Percentiles rank a stretch among this genome's conserved stretches.
phyloP scores from a whole-genome alignment of 345 rosid genomes.

The Eucalyptus albens region DNA sequence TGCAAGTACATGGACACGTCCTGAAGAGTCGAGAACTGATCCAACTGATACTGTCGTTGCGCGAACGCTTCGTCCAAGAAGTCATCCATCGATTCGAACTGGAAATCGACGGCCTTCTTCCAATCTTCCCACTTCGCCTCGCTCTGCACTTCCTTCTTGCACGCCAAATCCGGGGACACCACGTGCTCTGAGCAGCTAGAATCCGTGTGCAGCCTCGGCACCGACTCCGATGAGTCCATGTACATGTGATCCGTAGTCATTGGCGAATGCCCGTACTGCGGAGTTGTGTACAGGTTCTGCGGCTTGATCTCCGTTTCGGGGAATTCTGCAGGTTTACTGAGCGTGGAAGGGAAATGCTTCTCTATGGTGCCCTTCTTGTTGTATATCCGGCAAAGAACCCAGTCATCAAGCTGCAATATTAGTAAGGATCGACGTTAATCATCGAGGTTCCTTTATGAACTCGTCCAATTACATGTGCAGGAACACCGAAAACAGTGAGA shows the following conservation, averaged over 20 bases:
- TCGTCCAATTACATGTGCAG: background rate
- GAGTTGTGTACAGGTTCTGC: background rate
- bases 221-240: conserved; percentile 43
- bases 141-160: conserved; percentile 51
- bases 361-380: conserved; percentile 76
- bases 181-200: conserved; percentile 66
- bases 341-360: conserved; percentile 17
- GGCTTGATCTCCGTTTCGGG: conserved; percentile 27
- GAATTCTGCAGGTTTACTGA: background rate
- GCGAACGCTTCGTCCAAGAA: conserved; percentile 47
- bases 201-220: conserved; percentile 41
- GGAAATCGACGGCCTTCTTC: conserved; percentile 8
- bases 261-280: background rate
- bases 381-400: conserved; percentile 75
- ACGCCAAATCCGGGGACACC: conserved; percentile 36
- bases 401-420: conserved; percentile 65
- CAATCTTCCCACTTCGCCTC: conserved; percentile 26
- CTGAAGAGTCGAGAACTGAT: conserved; percentile 16
- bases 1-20: conserved; percentile 17
- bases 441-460: background rate
- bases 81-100: conserved; percentile 15
- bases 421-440: background rate
- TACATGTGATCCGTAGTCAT: background rate
- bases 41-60: conserved; percentile 27
- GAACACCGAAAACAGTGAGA: background rate